A percentile compares a stretch with the other conserved stretches of the same genome.
These are phyloP conservation scores for Linnemannia schmuckeri DNA, from an alignment of 192 early-diverging fungal genomes.

Conservation along the genomic window DNA sequence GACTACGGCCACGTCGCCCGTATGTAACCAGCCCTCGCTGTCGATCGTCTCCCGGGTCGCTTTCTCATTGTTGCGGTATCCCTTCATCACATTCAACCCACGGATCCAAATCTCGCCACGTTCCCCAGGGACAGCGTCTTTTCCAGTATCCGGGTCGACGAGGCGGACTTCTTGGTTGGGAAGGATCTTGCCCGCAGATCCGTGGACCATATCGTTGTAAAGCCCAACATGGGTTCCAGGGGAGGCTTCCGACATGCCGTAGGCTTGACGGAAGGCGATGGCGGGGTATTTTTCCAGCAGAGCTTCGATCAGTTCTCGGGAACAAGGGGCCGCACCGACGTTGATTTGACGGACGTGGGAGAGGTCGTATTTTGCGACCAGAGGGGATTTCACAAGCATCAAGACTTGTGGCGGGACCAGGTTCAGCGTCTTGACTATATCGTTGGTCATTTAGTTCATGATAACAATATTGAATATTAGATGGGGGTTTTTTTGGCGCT, in stretches of 20 bases:
- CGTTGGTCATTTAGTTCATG: background rate
- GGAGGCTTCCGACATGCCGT: slow-evolving; percentile 50
- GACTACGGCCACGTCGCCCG: slow-evolving; percentile 81
- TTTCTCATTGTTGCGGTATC: slow-evolving; percentile 82
- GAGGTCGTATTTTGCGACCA: slow-evolving; percentile 52
- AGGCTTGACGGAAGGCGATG: slow-evolving; percentile 32
- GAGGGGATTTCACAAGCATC: slow-evolving; percentile 33
- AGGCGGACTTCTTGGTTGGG: slow-evolving; percentile 80
- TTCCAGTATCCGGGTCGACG: slow-evolving; percentile 71
- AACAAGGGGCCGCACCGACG: slow-evolving; percentile 35
- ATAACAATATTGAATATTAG: background rate
- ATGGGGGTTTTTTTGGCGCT: background rate
- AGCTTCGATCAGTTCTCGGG: slow-evolving; percentile 27
- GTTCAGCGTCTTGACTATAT: slow-evolving; percentile 29
- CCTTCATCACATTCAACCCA: slow-evolving; percentile 81
- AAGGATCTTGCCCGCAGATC: slow-evolving; percentile 76
- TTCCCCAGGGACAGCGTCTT: slow-evolving; percentile 44
- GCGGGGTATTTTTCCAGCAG: slow-evolving; percentile 4
- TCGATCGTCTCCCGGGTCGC: slow-evolving; percentile 82
- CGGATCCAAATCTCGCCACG: slow-evolving; percentile 76
- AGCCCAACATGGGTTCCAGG: slow-evolving; percentile 19
- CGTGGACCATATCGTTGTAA: slow-evolving; percentile 17
- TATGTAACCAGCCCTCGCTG: slow-evolving; percentile 88
- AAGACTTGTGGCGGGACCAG: slow-evolving; percentile 27
- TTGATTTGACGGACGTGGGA: slow-evolving; percentile 27